Conservation (phyloP, 495 filamentous ascomycete species). For the Hapsidospora chrysogenum region DNA sequence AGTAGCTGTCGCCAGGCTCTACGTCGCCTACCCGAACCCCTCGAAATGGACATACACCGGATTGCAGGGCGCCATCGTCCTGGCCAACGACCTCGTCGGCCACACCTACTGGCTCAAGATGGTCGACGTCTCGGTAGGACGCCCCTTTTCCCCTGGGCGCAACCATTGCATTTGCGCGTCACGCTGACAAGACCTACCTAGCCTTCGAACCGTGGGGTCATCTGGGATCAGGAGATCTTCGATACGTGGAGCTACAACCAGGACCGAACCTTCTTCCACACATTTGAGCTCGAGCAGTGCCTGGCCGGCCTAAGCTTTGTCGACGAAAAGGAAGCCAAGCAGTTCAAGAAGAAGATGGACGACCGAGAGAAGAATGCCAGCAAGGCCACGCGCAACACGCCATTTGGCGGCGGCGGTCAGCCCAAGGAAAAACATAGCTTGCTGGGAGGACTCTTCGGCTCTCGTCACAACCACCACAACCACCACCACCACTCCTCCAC, state of each 20-base stretch:
- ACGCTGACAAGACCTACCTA: constrained; percentile 22
- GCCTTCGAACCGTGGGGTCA: constrained; percentile 70
- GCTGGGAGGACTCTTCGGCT: constrained; percentile 51
- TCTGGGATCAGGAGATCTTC: constrained; percentile 98
- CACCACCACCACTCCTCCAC: constrained; percentile 53
- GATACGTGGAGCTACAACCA: constrained; percentile 89
- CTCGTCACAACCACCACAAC: too few species aligned
- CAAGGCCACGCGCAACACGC: constrained; percentile 63
- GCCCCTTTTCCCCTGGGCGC: background rate
- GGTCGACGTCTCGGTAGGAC: constrained; percentile 82
- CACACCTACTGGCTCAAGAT: constrained; percentile 95
- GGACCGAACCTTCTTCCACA: constrained; percentile 92
- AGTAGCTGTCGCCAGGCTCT: constrained; percentile 83
- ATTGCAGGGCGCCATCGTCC: constrained; percentile 79
- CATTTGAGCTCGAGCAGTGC: constrained; percentile 86
- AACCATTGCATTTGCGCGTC: too few species aligned
- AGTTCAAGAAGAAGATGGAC: constrained; percentile 87
- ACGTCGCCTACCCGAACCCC: constrained; percentile 77
- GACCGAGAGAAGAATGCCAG: constrained; percentile 86
- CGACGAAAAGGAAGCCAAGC: constrained; percentile 91
- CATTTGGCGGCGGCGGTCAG: constrained; percentile 50
- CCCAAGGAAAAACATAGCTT: constrained; percentile 29
- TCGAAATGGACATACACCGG: constrained; percentile 89
- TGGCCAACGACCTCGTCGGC: constrained; percentile 86
- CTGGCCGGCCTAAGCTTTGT: constrained; percentile 79